These are phyloP conservation scores for Ophiostoma ips DNA, from an alignment of 2,329 filamentous ascomycete genomes.

Conservation along the genomic window DNA sequence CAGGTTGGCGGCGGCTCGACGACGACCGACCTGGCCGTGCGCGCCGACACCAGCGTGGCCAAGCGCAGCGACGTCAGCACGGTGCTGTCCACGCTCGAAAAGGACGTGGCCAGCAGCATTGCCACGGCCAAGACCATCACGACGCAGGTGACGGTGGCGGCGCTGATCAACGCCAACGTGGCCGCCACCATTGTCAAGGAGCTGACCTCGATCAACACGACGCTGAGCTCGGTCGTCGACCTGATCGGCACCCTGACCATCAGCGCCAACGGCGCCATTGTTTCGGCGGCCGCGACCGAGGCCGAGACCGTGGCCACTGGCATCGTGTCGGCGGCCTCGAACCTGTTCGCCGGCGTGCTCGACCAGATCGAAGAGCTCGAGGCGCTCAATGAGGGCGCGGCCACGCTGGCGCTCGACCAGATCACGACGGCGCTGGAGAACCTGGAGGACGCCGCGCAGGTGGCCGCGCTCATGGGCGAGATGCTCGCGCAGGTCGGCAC, in stretches of 20 bases:
- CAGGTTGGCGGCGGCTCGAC: not conserved
- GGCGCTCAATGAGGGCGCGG: too few relatives aligned
- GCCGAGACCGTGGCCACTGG: not conserved
- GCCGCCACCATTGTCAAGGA: constrained; percentile 1
- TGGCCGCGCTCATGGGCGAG: not conserved
- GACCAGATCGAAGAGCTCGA: not conserved
- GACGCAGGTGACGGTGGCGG: not conserved
- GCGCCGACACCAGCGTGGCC: not conserved
- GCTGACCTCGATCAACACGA: not conserved
- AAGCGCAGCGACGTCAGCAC: constrained; percentile 2
- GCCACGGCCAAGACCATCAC: not conserved
- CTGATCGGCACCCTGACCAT: constrained; percentile 2
- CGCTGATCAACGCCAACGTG: not conserved
- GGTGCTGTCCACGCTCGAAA: not conserved
- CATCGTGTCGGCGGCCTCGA: not conserved
- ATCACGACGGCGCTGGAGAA: too few relatives aligned
- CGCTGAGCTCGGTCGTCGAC: not conserved
- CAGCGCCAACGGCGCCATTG: not conserved
- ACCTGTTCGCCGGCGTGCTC: not conserved
- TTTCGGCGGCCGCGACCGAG: not conserved
- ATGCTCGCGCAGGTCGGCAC: not conserved
- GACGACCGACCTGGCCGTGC: not conserved
- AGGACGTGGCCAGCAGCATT: not conserved
- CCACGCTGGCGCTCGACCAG: too few relatives aligned
- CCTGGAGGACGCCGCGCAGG: not conserved